Percentiles rank a stretch among this genome's conserved stretches.
phyloP scores from a whole-genome alignment of 129 eudicot species.

The Calendula officinalis region DNA sequence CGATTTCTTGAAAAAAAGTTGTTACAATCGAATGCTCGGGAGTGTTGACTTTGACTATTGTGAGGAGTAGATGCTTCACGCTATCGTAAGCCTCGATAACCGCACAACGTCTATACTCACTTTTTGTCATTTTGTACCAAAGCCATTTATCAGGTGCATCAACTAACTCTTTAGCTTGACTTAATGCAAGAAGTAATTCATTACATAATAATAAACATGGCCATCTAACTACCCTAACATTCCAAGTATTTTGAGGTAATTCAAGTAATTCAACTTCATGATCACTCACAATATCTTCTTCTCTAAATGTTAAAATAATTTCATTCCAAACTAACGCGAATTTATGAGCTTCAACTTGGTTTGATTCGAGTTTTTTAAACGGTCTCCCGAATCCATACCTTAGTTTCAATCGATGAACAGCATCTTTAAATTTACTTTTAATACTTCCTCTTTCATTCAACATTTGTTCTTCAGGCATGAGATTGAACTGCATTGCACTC shows the following conservation, averaged over 20 bases:
- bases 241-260: constrained; percentile 82
- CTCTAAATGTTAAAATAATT: constrained; percentile 72
- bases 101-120: constrained; percentile 81
- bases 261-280: constrained; percentile 84
- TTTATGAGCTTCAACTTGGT: constrained; percentile 86
- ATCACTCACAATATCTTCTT: constrained; percentile 82
- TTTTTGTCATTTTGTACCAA: constrained; percentile 72
- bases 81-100: constrained; percentile 90
- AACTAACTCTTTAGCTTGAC: constrained; percentile 84
- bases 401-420: constrained; percentile 59
- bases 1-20: constrained; percentile 75
- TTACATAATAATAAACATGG: constrained; percentile 86
- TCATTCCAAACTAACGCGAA: constrained; percentile 90
- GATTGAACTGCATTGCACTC: constrained; percentile 83
- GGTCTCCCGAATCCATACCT: constrained; percentile 93
- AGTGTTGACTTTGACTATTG: constrained; percentile 49
- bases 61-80: constrained; percentile 61
- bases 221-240: constrained; percentile 84
- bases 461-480: constrained; percentile 86
- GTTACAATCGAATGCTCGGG: constrained; percentile 72
- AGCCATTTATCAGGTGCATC: constrained; percentile 95
- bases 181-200: constrained; percentile 80
- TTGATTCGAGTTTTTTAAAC: constrained; percentile 73
- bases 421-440: constrained; percentile 59
- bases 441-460: constrained; percentile 56